Percentiles rank a stretch among this genome's conserved stretches.
phyloP scores from a whole-genome alignment of 78 protist species.

The slime mould (Dictyostelium discoideum) region DNA sequence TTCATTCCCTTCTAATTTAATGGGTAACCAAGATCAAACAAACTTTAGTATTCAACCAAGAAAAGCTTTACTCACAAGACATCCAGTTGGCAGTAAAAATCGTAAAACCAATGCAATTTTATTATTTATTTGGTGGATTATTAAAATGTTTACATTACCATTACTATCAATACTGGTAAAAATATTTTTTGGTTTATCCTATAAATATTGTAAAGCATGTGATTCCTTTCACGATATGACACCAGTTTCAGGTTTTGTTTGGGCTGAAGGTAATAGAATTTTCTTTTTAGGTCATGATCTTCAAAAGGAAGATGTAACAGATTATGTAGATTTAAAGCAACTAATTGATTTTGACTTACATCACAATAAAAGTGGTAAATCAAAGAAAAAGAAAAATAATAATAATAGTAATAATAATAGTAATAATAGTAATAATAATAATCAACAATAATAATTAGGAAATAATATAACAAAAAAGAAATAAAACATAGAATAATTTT shows the following conservation, averaged over 20 bases:
- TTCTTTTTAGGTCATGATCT: constrained; percentile 64
- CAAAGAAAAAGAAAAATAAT: neutral
- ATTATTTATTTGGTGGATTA: constrained; percentile 59
- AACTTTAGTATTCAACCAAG: constrained; percentile 72
- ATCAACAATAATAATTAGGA: neutral
- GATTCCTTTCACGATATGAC: constrained; percentile 81
- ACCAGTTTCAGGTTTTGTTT: constrained; percentile 77
- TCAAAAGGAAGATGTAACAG: constrained; percentile 61
- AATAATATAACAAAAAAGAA: neutral
- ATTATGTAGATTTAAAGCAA: constrained; percentile 30
- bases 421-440: neutral
- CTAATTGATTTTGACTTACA: constrained; percentile 53
- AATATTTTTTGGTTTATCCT: constrained; percentile 61
- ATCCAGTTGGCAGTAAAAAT: constrained; percentile 52
- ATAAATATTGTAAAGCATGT: constrained; percentile 70
- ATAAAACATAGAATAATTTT: neutral
- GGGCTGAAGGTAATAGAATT: constrained; percentile 71
- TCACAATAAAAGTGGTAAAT: neutral
- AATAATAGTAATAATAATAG: neutral
- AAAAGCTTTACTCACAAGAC: constrained; percentile 72
- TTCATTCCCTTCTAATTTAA: neutral
- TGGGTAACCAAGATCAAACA: constrained; percentile 1
- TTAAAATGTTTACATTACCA: constrained; percentile 69
- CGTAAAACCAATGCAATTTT: constrained; percentile 18
- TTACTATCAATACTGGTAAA: constrained; percentile 41